Conservation (phyloP, 306 rosid genomes). For the Quercus alba region DNA sequence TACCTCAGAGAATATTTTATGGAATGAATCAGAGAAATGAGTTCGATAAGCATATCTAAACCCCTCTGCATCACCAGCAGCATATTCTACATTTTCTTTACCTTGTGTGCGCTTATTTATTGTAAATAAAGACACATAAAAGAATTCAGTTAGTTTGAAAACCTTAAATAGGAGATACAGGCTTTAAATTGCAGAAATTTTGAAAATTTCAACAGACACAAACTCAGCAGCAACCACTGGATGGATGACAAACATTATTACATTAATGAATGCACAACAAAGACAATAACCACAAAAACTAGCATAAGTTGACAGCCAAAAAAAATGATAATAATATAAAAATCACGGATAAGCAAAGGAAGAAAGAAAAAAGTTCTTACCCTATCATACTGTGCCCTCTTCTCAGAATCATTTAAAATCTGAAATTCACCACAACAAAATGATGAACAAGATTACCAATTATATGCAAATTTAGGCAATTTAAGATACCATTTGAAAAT, state of each 20-base stretch:
- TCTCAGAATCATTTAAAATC: constrained; percentile 78
- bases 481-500: constrained; percentile 1
- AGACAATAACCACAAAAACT: background rate
- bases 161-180: constrained; percentile 4
- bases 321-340: constrained; percentile 5
- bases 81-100: constrained; percentile 48
- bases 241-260: background rate
- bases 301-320: background rate
- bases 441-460: constrained; percentile 8
- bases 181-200: constrained; percentile 22
- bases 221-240: background rate
- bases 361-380: constrained; percentile 25
- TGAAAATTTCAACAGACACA: constrained; percentile 11
- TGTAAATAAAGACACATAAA: constrained; percentile 16
- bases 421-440: constrained; percentile 36
- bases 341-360: background rate
- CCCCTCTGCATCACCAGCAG: constrained; percentile 46
- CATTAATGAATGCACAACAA: background rate
- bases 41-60: constrained; percentile 56
- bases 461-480: constrained; percentile 6
- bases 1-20: constrained; percentile 92
- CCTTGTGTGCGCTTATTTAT: constrained; percentile 45
- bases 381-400: constrained; percentile 67
- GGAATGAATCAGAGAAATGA: constrained; percentile 85
- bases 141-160: constrained; percentile 23